Evolutionary conservation across 116 monocot genomes (phyloP), one percentile per base, ranked within the genome.

Genomic region (Papilionanthe hybrid): DNA sequence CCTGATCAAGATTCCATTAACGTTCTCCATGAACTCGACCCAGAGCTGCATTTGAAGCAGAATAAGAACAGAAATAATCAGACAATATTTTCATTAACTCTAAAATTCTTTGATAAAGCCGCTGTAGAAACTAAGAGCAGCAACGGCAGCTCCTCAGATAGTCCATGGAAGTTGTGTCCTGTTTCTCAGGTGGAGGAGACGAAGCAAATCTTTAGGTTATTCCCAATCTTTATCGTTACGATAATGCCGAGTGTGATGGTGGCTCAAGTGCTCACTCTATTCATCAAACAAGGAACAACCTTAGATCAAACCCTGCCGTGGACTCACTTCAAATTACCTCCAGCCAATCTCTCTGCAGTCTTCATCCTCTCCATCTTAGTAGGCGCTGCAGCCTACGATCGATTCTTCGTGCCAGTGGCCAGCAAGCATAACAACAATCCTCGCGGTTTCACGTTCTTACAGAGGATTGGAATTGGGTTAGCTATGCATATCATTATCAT

Each of bases 91-190:
- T 83, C 78, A 9, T 57, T 78, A 45, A 83, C 72, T 76, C 77
- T 32, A 76, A 82, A 67, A 32, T 82, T 82, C 45, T 27, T 82
- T 8, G 82, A 82, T 29, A 82, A 72, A 57, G 82, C 82, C 9
- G 82, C 32, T 32, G 32, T 32, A 32, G 2, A 32, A 32, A 32
- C 32, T 32, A 32, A 32, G 4, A 45, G 45, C 45, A 37, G 32
- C 32, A 32, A 4, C 37, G 4, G 37, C 37, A 37, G 37, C 37
- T 37, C 37, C 37, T 45, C 45, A 23, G 25, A 65, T 23, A 27
- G 9, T 23, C 8, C 5, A 25, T 65, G 65, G 65, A 65, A 7
- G 10, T 27, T 65, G 4, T 65, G 65, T 27, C 22, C 65, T 0
- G 1, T 65, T 7, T 18, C 65, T 65, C 65, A 65, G 6, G 25